Conservation (phyloP, 2,329 filamentous ascomycete genomes). For the Tolypocladium ophioglossoides region DNA sequence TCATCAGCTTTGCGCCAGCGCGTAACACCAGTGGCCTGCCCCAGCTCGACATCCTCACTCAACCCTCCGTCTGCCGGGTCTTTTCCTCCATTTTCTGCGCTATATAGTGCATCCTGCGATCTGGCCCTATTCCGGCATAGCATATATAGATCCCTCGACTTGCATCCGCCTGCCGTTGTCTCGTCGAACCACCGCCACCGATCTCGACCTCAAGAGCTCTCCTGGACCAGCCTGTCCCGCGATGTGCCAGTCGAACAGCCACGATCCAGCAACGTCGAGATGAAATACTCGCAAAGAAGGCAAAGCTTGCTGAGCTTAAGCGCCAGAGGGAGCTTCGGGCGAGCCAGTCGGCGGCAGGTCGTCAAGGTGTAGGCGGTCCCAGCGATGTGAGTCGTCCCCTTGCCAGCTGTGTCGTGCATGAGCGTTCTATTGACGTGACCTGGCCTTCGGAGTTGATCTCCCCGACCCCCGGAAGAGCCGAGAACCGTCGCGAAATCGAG, state of each 20-base stretch:
- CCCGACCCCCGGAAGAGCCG: conserved; percentile 59
- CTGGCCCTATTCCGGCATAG: neutral
- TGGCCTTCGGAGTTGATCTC: conserved; percentile 38
- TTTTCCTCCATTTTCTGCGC: neutral
- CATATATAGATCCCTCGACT: neutral
- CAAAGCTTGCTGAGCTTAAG: conserved; percentile 93
- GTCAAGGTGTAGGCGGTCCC: conserved; percentile 56
- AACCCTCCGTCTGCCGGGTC: neutral
- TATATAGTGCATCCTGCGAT: neutral
- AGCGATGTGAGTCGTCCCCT: conserved; percentile 52
- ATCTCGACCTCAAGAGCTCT: neutral
- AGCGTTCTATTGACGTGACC: neutral
- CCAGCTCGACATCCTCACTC: neutral
- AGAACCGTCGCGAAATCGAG: conserved; percentile 68
- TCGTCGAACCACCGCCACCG: neutral
- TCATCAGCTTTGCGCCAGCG: neutral
- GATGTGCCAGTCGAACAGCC: conserved; percentile 35
- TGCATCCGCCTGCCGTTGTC: neutral
- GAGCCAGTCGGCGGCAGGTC: conserved; percentile 59
- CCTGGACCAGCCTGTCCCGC: conserved; percentile 22
- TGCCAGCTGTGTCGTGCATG: neutral
- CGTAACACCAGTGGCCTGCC: neutral
- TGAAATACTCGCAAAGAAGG: conserved; percentile 94
- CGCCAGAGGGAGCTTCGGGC: conserved; percentile 77
- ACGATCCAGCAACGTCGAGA: conserved; percentile 75